These are phyloP conservation scores for Hanseniaspora lachancei DNA, from an alignment of 805 yeast species.

Conservation along the genomic window DNA sequence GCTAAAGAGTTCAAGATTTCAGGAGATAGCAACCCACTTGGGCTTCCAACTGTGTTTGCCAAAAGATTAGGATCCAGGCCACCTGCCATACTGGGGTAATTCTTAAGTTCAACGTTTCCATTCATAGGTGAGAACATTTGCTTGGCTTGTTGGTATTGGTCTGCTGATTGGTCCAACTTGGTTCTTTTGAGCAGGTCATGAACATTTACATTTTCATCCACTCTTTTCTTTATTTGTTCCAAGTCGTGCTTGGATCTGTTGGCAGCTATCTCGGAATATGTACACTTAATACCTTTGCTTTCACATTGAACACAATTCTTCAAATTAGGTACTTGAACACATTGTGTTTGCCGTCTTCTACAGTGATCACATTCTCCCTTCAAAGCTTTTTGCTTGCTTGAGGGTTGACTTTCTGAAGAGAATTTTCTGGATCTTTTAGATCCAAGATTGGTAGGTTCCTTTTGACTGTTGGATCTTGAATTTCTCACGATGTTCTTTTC, in stretches of 20 bases:
- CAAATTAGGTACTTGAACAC: constrained; percentile 54
- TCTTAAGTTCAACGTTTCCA: neutral
- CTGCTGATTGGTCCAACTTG: constrained; percentile 14
- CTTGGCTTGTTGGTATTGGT: neutral
- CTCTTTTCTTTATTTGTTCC: constrained; percentile 21
- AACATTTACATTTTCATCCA: constrained; percentile 19
- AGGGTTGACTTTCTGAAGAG: constrained; percentile 21
- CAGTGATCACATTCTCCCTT: constrained; percentile 68
- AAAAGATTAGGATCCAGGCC: constrained; percentile 8
- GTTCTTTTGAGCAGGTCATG: constrained; percentile 19
- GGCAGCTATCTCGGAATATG: constrained; percentile 48
- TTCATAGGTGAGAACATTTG: neutral
- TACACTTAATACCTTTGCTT: constrained; percentile 57
- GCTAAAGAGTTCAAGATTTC: constrained; percentile 20
- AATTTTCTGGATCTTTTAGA: constrained; percentile 22
- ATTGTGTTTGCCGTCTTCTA: constrained; percentile 62
- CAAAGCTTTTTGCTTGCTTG: neutral
- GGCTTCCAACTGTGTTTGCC: constrained; percentile 15
- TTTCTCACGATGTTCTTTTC: constrained; percentile 12
- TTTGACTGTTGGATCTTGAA: constrained; percentile 6
- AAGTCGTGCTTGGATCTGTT: constrained; percentile 30
- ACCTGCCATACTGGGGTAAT: neutral
- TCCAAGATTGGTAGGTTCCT: constrained; percentile 13
- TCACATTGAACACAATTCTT: constrained; percentile 66
- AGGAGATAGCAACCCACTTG: constrained; percentile 15